Evolutionary conservation across 805 yeast genomes (phyloP).

Genomic region (Myxozyma geophila): DNA sequence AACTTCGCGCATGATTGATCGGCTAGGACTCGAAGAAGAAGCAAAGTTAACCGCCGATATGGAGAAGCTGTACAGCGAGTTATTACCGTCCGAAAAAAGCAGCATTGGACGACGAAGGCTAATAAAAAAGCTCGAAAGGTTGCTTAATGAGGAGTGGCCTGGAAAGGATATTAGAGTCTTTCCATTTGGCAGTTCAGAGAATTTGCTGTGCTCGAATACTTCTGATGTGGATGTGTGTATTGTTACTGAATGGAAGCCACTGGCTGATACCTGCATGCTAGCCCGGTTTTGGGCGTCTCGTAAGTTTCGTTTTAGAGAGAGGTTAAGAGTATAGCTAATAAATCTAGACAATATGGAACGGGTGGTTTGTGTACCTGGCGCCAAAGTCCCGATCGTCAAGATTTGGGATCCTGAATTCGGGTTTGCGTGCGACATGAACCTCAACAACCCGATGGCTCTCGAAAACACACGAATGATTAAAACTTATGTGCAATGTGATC

Average conservation of each 20-base stretch:
- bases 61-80: constrained; percentile 18
- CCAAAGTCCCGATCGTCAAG: constrained; percentile 41
- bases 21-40: constrained; percentile 20
- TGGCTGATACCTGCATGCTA: constrained; percentile 36
- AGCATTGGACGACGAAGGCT: constrained; percentile 24
- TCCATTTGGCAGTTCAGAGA: constrained; percentile 39
- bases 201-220: constrained; percentile 33
- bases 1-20: constrained; percentile 13
- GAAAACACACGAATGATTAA: constrained; percentile 38
- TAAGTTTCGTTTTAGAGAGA: constrained; percentile 12
- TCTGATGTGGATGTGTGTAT: constrained; percentile 41
- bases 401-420: constrained; percentile 39
- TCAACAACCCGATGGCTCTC: constrained; percentile 39
- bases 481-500: constrained; percentile 38
- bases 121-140: constrained; percentile 29
- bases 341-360: constrained; percentile 35
- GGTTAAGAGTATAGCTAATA: neutral
- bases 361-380: constrained; percentile 39
- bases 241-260: constrained; percentile 25
- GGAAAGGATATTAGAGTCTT: constrained; percentile 28
- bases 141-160: constrained; percentile 37
- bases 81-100: constrained; percentile 31
- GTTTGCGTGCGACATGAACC: constrained; percentile 40
- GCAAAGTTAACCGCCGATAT: constrained; percentile 29
- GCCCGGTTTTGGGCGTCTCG: constrained; percentile 34